Percentiles rank a stretch among this genome's conserved stretches.
These are phyloP conservation scores for Sambucus nigra DNA, from an alignment of 129 eudicot species.

Conservation along the genomic window DNA sequence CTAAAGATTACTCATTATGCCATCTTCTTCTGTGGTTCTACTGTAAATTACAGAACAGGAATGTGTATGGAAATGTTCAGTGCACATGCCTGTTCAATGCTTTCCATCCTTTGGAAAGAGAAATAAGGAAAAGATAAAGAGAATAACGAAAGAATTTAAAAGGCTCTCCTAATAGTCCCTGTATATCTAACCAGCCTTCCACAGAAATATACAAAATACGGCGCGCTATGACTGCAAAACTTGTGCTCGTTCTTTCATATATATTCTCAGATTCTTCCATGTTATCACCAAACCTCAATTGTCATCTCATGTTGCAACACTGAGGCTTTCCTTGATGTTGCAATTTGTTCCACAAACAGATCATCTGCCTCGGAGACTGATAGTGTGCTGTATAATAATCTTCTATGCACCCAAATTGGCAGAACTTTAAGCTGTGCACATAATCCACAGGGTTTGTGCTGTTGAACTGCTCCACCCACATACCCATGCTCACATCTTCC, in stretches of 20 bases:
- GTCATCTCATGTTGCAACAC: conserved; percentile 20
- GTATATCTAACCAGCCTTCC: neutral
- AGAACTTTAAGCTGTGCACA: conserved; percentile 40
- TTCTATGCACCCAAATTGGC: conserved; percentile 41
- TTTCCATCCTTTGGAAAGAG: neutral
- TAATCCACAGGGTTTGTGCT: conserved; percentile 27
- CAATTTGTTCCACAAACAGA: conserved; percentile 36
- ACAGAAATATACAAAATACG: neutral
- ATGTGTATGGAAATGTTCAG: neutral
- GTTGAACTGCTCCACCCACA: conserved; percentile 39
- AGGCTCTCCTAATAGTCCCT: neutral
- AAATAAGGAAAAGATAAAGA: neutral
- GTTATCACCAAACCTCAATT: neutral
- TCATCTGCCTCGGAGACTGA: conserved; percentile 46
- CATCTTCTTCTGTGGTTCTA: no score
- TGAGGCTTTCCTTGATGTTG: conserved; percentile 9
- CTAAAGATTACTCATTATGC: no score
- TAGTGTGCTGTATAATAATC: conserved; percentile 37
- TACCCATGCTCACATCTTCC: conserved; percentile 45
- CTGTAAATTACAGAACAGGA: conserved; percentile 1
- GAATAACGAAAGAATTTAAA: conserved; percentile 10
- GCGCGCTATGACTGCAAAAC: conserved; percentile 6
- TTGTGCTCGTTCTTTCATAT: neutral
- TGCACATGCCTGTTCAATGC: neutral
- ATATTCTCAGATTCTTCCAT: neutral